Base-by-base conservation (phyloP, 305 asterid genomes). In the Rubia occidens region DNA sequence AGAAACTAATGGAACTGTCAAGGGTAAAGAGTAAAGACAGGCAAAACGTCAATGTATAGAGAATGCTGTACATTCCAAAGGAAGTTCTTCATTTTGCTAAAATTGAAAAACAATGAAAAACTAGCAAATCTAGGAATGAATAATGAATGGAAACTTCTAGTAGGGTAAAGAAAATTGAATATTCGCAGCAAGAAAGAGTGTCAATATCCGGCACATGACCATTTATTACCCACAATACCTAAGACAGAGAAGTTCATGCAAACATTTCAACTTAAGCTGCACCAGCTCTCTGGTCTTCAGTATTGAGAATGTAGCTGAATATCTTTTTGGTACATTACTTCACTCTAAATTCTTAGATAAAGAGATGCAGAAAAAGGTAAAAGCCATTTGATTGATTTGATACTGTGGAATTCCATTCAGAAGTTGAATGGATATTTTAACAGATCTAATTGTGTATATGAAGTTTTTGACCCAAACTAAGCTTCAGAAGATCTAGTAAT, bases 291-390 rank as follows among this genome's bases (percentile, higher is more conserved):
- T 45, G 35, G 53, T 51, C 49, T 66, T 44, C 58, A 24, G 3
- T 37, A n/a, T 40, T 24, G 13, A 45, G 54, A 39, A 29, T 45
- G 45, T n/a, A 37, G 17, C 20, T 32, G 67, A 60, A 60, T 18
- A 37, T 64, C 7, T 20, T 7, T 64, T 43, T 18, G 35, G 8
- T 42, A 42, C 37, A 13, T 32, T 17, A 40, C 15, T 63, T 14
- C 67, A 37, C 49, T 64, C 5, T 40, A 64, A 64, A 13, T 64
- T 64, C 69, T 47, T n/a, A 26, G 3, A 11, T 49, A 67, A 67
- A 35, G 70, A 7, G 13, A 42, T 7, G 37, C 9, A 44, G 29
- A n/a, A n/a, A 66, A 26, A 66, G 60, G 32, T 11, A 47, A 66
- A 11, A 5, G 21, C 37, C 45, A 26, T 51, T n/a, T 8, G n/a